Base-by-base conservation (phyloP, 2,329 filamentous ascomycete genomes). In the Mariannaea elegans region DNA sequence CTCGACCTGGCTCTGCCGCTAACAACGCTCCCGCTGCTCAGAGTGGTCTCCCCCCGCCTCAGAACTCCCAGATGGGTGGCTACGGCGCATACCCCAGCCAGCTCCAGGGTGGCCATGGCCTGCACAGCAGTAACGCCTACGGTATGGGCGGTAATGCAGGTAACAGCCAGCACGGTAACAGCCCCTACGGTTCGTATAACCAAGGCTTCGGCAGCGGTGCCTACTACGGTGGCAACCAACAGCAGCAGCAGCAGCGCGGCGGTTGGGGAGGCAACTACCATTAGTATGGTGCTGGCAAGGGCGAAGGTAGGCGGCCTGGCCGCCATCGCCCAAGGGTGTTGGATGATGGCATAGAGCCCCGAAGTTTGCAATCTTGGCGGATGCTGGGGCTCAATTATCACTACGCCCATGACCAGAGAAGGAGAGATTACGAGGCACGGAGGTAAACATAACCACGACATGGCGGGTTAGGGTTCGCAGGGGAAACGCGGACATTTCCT, bases 201-300 rank as follows among this genome's bases (percentile, higher is more conserved):
- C 79, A 79, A 60, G 80, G 78, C 48, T 78, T 80, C 63, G 76
- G 76, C 63, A 78, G 77, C 61, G 79, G 75, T 64, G 83, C 82
- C 75, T 84, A 84, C 71, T 78, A 77, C 56, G 72, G 69, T 57
- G 77, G 75, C 39, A 66, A 69, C 61, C 68, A 73, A 62, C 72
- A 73, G 50, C 71, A 75, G 60, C 77, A 81, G 65, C 77, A 79
- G 68, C 80, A 80, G 70, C 81, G 81, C 62, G 80, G 83, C 64
- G 84, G 84, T 70, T 87, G 84, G 84, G 84, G 85, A 66, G 81
- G 80, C 67, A 87, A 87, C 80, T 87, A 87, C 79, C 79, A 84
- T 67, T 80, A 81, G 74, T 68, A 68, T 70, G 72, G 73, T 76
- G 72, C 69, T 49, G 24, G 48, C 62, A 60, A 65, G 67, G 68